Percentiles rank a stretch among this genome's conserved stretches.
phyloP scores from a whole-genome alignment of 345 rosid species.

The Melaleuca alternifolia region DNA sequence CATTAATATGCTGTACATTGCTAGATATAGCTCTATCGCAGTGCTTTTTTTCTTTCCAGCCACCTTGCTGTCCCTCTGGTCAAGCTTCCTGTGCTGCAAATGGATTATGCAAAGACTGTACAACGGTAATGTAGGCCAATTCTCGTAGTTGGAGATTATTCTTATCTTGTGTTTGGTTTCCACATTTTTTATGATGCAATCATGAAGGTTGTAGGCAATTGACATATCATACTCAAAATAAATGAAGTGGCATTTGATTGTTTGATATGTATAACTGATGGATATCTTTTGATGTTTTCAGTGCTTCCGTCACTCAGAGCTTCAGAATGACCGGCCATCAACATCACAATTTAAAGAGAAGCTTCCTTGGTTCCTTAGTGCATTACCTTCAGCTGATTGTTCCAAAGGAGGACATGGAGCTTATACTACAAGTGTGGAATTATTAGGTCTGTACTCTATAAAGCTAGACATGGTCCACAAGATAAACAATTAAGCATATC shows the following conservation, averaged over 20 bases:
- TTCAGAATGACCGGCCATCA: conserved; percentile 76
- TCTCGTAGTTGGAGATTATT: neutral
- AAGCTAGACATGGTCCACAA: neutral
- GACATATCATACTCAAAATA: neutral
- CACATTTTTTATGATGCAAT: neutral
- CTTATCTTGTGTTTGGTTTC: neutral
- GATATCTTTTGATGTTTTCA: conserved; percentile 21
- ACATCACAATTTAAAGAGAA: conserved; percentile 78
- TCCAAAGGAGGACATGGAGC: conserved; percentile 99
- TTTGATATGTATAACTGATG: neutral
- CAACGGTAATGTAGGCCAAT: conserved; percentile 53
- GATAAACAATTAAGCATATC: neutral
- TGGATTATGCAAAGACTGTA: conserved; percentile 91
- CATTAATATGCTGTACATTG: neutral
- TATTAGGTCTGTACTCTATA: conserved; percentile 41
- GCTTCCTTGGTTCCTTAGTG: conserved; percentile 93
- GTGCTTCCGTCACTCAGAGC: conserved; percentile 94
- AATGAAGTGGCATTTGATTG: neutral
- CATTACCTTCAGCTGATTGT: conserved; percentile 95
- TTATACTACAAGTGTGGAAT: conserved; percentile 77
- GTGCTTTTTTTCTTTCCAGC: conserved; percentile 30
- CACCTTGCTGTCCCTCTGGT: conserved; percentile 76
- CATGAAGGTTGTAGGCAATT: neutral
- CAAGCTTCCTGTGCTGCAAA: conserved; percentile 45
- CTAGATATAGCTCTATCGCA: neutral